Evolutionary conservation across 176 grass and related monocot species (phyloP).

Genomic region (Zoysia japonica): DNA sequence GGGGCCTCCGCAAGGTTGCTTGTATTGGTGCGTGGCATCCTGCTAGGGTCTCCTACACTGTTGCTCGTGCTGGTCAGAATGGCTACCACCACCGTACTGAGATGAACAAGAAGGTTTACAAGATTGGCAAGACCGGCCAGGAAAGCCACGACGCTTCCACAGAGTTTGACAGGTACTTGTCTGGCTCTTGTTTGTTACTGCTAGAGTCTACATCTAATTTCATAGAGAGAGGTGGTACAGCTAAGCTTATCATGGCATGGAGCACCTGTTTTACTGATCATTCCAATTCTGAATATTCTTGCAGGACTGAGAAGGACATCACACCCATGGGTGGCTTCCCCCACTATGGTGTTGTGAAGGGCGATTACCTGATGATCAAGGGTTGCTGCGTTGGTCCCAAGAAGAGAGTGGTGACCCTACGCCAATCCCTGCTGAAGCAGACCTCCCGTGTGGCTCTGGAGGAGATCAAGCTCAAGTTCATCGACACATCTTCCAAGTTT

Average conservation of each 20-base stretch:
- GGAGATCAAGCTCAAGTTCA: constrained; percentile 97
- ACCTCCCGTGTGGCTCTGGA: constrained; percentile 80
- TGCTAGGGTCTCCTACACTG: background rate
- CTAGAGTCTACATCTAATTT: no score
- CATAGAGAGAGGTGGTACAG: no score
- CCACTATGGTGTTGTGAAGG: constrained; percentile 90
- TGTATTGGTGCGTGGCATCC: background rate
- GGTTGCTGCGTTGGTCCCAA: constrained; percentile 90
- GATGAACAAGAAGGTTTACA: constrained; percentile 7
- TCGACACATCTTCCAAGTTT: constrained; percentile 97
- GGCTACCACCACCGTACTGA: background rate
- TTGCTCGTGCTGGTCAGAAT: constrained; percentile 3
- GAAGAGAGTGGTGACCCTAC: constrained; percentile 93
- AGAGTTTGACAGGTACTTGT: background rate
- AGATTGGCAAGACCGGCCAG: background rate
- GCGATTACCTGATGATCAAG: constrained; percentile 93
- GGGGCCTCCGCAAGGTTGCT: background rate
- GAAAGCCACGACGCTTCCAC: background rate
- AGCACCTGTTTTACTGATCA: background rate
- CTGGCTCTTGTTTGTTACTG: background rate
- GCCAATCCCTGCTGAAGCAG: constrained; percentile 84
- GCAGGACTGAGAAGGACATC: constrained; percentile 97
- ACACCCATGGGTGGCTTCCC: constrained; percentile 98
- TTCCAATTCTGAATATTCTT: background rate
- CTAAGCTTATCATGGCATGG: background rate